A percentile compares a stretch with the other conserved stretches of the same genome.
phyloP scores from a whole-genome alignment of 2,329 filamentous ascomycete genomes.

The Zymoseptoria tritici region DNA sequence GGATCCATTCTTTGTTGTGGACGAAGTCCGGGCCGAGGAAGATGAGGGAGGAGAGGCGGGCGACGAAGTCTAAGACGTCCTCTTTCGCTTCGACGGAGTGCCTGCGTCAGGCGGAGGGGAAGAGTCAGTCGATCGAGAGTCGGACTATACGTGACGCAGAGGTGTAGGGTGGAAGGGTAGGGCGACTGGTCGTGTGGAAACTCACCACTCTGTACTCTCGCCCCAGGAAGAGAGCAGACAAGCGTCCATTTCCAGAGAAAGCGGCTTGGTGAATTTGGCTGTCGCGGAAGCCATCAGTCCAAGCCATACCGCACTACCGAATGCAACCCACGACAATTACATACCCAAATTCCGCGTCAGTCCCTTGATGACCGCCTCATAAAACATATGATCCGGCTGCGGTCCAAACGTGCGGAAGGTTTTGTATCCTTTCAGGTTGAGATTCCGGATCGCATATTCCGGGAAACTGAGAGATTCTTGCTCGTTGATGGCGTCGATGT shows the following conservation, averaged over 20 bases:
- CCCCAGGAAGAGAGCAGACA: slow-evolving; percentile 2
- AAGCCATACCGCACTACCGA: not conserved
- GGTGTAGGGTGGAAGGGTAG: no score
- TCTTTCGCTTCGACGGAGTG: slow-evolving; percentile 12
- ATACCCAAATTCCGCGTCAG: slow-evolving; percentile 9
- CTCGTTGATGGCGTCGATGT: slow-evolving; percentile 7
- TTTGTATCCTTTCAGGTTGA: not conserved
- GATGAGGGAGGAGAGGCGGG: slow-evolving; percentile 35
- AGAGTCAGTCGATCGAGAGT: not conserved
- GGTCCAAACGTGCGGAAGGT: slow-evolving; percentile 5
- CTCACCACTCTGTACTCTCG: slow-evolving; percentile 6
- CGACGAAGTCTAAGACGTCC: slow-evolving; percentile 30
- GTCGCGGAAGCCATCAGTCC: not conserved
- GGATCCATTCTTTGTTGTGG: slow-evolving; percentile 35
- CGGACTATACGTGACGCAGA: not conserved
- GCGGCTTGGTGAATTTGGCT: slow-evolving; percentile 4
- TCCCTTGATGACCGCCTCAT: slow-evolving; percentile 11
- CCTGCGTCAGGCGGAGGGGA: not conserved
- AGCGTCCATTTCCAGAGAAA: not conserved
- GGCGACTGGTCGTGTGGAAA: not conserved
- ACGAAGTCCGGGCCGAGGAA: slow-evolving; percentile 34
- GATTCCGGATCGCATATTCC: not conserved
- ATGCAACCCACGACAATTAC: not conserved
- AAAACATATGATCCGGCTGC: slow-evolving; percentile 5
- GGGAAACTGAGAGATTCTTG: not conserved